Conservation (phyloP, 257 asterid species). For the Solanum clarkiae region DNA sequence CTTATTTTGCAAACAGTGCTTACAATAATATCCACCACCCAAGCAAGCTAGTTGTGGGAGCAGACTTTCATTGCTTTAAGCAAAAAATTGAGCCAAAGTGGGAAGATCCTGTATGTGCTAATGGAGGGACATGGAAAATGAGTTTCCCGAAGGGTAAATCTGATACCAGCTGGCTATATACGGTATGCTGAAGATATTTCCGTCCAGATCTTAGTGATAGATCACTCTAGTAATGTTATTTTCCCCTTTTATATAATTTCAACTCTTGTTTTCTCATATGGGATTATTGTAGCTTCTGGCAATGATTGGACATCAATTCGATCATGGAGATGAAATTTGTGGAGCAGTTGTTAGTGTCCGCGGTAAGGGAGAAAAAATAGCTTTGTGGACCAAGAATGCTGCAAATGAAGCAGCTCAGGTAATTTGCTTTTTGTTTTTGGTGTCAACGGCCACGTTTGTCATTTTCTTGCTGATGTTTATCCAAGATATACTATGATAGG, state of each 20-base stretch:
- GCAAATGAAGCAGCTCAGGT: conserved; percentile 92
- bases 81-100: conserved; percentile 73
- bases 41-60: conserved; percentile 56
- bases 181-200: conserved; percentile 29
- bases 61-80: conserved; percentile 83
- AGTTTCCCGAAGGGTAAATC: conserved; percentile 42
- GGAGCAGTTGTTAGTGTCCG: conserved; percentile 91
- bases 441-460: background rate
- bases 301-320: conserved; percentile 93
- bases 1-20: conserved; percentile 34
- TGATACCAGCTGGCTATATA: conserved; percentile 75
- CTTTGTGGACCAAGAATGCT: conserved; percentile 97
- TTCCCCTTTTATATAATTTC: background rate
- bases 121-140: conserved; percentile 88
- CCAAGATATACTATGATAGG: background rate
- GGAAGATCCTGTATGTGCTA: conserved; percentile 95
- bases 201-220: background rate
- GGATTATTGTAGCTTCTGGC: conserved; percentile 58
- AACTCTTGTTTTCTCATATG: background rate
- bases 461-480: background rate
- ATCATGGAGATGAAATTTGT: conserved; percentile 87
- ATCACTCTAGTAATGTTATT: background rate
- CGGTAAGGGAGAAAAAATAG: conserved; percentile 51
- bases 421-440: background rate
- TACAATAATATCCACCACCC: conserved; percentile 74